These are phyloP conservation scores for Babesia ovata DNA, from an alignment of 169 alveolate genomes.

Conservation along the genomic window DNA sequence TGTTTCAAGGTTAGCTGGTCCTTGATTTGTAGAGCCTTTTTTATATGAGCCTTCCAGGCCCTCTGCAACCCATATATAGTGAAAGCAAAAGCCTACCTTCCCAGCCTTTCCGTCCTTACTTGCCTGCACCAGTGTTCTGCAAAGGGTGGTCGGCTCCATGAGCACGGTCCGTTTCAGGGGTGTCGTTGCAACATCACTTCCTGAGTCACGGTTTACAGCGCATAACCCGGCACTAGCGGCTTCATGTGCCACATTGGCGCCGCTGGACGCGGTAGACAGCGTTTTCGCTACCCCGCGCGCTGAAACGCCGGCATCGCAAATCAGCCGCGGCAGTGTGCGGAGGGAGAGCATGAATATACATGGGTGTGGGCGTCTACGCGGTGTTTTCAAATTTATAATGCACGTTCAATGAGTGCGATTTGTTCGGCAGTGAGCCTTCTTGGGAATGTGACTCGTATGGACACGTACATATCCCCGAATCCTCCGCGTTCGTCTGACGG, in stretches of 20 bases:
- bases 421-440: conserved; percentile 71
- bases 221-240: background rate
- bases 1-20: conserved; percentile 49
- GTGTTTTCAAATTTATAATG: conserved; percentile 41
- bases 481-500: conserved; percentile 71
- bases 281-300: background rate
- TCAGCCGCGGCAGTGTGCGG: conserved; percentile 9
- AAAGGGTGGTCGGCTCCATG: conserved; percentile 35
- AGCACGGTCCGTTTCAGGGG: conserved; percentile 5
- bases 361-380: background rate
- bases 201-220: background rate
- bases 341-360: conserved; percentile 11
- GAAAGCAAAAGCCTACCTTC: background rate
- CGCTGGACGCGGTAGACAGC: background rate
- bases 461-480: conserved; percentile 78
- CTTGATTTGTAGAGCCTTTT: conserved; percentile 39
- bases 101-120: background rate
- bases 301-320: background rate
- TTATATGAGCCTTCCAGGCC: conserved; percentile 40
- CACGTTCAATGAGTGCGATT: conserved; percentile 69
- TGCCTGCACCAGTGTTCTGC: conserved; percentile 18
- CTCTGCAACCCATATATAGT: background rate
- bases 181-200: background rate
- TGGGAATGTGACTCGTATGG: conserved; percentile 77
- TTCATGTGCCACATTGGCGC: background rate